phyloP scores from a whole-genome alignment of 352 stramenopile genomes.

The Chrysophaeum taylorii region DNA sequence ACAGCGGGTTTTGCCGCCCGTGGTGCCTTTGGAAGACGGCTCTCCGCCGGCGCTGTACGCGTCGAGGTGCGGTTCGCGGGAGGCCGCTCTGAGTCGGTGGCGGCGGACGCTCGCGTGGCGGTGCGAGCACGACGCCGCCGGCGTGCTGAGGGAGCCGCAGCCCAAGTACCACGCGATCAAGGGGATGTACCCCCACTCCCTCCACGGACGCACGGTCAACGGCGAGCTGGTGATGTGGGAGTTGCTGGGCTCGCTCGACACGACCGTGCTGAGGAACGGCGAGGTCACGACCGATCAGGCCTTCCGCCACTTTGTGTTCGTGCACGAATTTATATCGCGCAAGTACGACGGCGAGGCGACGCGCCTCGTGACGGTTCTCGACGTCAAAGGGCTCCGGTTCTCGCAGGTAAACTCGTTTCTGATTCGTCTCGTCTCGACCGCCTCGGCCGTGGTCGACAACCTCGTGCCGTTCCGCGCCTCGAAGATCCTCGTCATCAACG shows the following conservation, averaged over 20 bases:
- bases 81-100: too few species aligned
- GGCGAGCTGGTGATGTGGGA: slow-evolving; percentile 9
- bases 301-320: slow-evolving; percentile 6
- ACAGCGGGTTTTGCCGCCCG: too few species aligned
- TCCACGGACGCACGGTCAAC: neutral
- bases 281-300: neutral
- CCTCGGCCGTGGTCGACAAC: slow-evolving; percentile 7
- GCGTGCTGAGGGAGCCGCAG: neutral
- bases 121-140: neutral
- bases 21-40: too few species aligned
- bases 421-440: neutral
- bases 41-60: too few species aligned
- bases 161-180: slow-evolving; percentile 7
- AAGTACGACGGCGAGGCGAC: slow-evolving; percentile 6
- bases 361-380: neutral
- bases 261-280: neutral
- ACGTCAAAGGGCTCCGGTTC: slow-evolving; percentile 4
- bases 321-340: neutral
- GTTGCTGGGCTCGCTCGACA: neutral
- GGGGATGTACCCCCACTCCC: neutral
- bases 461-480: neutral
- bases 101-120: too few species aligned
- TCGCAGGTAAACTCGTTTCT: neutral
- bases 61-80: too few species aligned
- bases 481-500: slow-evolving; percentile 7